phyloP scores from a whole-genome alignment of 495 filamentous ascomycete genomes.

The Jackrogersella minutella region DNA sequence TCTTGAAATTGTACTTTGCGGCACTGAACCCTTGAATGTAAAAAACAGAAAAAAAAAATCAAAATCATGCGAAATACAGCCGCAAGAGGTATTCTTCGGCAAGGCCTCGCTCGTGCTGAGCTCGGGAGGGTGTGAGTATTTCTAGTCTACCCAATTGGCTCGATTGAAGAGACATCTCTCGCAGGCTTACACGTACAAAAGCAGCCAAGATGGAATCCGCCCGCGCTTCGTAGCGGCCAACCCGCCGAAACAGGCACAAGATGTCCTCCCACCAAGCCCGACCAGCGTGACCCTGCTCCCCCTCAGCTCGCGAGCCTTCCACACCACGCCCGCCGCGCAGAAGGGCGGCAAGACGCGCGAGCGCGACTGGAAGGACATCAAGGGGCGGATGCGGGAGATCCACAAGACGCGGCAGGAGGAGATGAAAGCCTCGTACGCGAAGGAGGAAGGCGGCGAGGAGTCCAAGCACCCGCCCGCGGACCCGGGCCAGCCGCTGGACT shows the following conservation, averaged over 20 bases:
- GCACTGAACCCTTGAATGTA: neutral
- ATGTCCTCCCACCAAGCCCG: neutral
- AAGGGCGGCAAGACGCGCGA: neutral
- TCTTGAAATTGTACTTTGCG: slow-evolving; percentile 1
- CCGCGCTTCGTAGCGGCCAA: neutral
- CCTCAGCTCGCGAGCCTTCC: neutral
- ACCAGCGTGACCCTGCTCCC: neutral
- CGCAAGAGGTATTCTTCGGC: slow-evolving; percentile 30
- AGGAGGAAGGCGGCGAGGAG: slow-evolving; percentile 18
- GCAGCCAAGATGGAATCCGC: slow-evolving; percentile 27
- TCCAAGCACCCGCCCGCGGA: slow-evolving; percentile 41
- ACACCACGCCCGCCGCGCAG: neutral
- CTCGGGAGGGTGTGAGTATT: slow-evolving; percentile 13
- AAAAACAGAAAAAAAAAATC: neutral
- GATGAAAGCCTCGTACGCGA: neutral
- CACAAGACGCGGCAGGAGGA: neutral
- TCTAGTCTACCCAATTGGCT: slow-evolving; percentile 36
- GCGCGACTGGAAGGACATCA: neutral
- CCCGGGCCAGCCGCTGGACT: slow-evolving; percentile 70
- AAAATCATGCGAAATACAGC: slow-evolving; percentile 18
- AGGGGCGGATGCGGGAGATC: neutral
- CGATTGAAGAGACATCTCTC: neutral
- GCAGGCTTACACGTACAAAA: slow-evolving; percentile 1
- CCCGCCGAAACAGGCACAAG: neutral
- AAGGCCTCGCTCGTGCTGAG: slow-evolving; percentile 16